These are phyloP conservation scores for Avena atlantica DNA, from an alignment of 176 grass and related monocot genomes.

Conservation along the genomic window DNA sequence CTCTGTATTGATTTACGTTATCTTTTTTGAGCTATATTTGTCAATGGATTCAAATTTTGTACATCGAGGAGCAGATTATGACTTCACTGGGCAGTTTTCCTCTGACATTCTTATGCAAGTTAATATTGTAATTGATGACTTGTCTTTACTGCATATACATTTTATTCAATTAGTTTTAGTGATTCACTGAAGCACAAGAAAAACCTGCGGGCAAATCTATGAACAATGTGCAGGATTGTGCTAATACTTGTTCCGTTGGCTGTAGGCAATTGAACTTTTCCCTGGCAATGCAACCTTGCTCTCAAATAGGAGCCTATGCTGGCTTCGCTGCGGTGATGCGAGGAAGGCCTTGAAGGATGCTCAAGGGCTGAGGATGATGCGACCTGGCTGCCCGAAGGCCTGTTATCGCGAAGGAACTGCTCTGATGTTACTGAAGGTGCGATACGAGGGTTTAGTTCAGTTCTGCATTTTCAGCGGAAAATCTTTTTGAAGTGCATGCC, in stretches of 20 bases:
- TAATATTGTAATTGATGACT: not conserved
- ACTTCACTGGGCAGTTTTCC: not conserved
- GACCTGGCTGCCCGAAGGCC: conserved; percentile 42
- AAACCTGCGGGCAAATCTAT: not conserved
- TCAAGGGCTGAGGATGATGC: conserved; percentile 27
- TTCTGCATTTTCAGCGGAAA: not conserved
- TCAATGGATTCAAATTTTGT: not conserved
- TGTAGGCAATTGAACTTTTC: conserved; percentile 34
- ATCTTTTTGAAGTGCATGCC: not conserved
- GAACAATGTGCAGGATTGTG: not conserved
- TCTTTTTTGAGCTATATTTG: not conserved
- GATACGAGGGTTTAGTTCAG: not conserved
- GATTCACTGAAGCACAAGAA: not conserved
- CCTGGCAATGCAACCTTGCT: conserved; percentile 28
- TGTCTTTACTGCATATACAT: too few relatives aligned
- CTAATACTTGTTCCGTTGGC: not conserved
- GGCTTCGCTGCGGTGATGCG: conserved; percentile 20
- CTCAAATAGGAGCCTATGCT: conserved; percentile 50
- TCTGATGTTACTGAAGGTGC: conserved; percentile 45
- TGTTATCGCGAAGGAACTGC: conserved; percentile 48
- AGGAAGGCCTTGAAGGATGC: conserved; percentile 35
- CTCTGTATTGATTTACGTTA: not conserved
- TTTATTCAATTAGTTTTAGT: not conserved
- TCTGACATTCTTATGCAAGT: not conserved
- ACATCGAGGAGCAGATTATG: not conserved